Conservation (phyloP, 2,329 filamentous ascomycete species). For the Ophiostoma ulmi region DNA sequence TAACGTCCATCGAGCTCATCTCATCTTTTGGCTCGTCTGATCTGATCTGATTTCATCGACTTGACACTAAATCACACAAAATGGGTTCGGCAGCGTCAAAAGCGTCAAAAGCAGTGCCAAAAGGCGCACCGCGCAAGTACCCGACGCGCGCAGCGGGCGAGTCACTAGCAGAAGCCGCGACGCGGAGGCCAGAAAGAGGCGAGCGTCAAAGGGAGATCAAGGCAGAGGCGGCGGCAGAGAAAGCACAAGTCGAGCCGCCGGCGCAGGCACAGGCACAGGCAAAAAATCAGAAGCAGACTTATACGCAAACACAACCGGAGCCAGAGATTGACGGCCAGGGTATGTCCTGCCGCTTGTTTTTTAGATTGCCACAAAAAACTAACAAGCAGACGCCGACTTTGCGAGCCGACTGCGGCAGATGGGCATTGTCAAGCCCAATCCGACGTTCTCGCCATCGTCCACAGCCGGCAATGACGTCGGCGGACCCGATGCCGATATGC, state of each 20-base stretch:
- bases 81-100: conserved; percentile 49
- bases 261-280: conserved; percentile 13
- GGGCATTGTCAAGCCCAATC: conserved; percentile 51
- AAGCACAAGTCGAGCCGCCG: conserved; percentile 27
- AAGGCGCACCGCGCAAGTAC: conserved; percentile 40
- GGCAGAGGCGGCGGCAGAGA: not conserved
- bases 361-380: not conserved
- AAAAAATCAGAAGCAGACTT: conserved; percentile 14
- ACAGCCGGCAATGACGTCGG: conserved; percentile 33
- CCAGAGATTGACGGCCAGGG: conserved; percentile 9
- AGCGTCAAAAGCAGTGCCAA: conserved; percentile 43
- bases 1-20: not conserved
- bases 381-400: conserved; percentile 41
- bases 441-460: conserved; percentile 50
- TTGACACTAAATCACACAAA: not conserved
- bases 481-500: conserved; percentile 26
- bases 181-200: not conserved
- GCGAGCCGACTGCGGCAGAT: conserved; percentile 49
- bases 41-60: not conserved
- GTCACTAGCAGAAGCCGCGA: conserved; percentile 14
- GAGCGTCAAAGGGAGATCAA: not conserved
- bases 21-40: not conserved
- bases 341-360: not conserved
- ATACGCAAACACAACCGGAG: not conserved
- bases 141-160: conserved; percentile 38